Percentiles rank a stretch among this genome's conserved stretches.
phyloP scores from a whole-genome alignment of 1,284 basidiomycete genomes.

The Cryptococcus hybrid region DNA sequence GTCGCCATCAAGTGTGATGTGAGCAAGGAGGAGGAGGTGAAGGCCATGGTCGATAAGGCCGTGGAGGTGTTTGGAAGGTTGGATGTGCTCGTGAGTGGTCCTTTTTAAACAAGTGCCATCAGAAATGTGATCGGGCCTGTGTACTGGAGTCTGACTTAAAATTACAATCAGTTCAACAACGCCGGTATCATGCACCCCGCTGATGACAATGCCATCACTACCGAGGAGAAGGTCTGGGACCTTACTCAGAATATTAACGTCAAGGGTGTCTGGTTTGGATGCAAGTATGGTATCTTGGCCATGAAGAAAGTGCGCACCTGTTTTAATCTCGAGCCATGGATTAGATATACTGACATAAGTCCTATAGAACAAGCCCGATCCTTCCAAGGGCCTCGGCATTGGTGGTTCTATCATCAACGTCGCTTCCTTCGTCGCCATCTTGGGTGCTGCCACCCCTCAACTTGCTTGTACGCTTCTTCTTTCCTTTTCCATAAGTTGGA shows the following conservation, averaged over 20 bases:
- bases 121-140: no score
- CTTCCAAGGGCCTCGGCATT: slow-evolving; percentile 69
- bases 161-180: slow-evolving; percentile 75
- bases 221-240: slow-evolving; percentile 95
- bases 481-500: slow-evolving; percentile 27
- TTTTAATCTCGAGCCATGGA: no score
- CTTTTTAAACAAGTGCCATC: background rate
- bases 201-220: slow-evolving; percentile 92
- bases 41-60: slow-evolving; percentile 73
- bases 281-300: slow-evolving; percentile 92
- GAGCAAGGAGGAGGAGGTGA: slow-evolving; percentile 79
- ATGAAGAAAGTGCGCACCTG: slow-evolving; percentile 63
- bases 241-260: slow-evolving; percentile 91
- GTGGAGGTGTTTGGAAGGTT: slow-evolving; percentile 82
- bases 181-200: slow-evolving; percentile 87
- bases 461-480: slow-evolving; percentile 71
- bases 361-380: slow-evolving; percentile 71
- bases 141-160: background rate
- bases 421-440: slow-evolving; percentile 88
- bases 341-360: background rate
- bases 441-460: slow-evolving; percentile 95
- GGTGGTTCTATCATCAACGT: slow-evolving; percentile 96
- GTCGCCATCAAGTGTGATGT: slow-evolving; percentile 80
- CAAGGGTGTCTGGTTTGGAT: slow-evolving; percentile 99
- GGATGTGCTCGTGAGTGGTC: slow-evolving; percentile 75